Conservation (phyloP, 164 flowering plant genomes). For the grape (Vitis vinifera) region ASM3070453v1 NC_081817.1:17268001-17268500, state of each 20-base stretch:
- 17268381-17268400: conserved; percentile 21
- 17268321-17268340: conserved; percentile 39
- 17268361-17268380: conserved; percentile 22
- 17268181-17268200: conserved; percentile 48
- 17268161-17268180: conserved; percentile 13
- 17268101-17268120: not conserved
- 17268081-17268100: not conserved
- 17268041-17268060: too few relatives aligned
- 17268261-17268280: not conserved
- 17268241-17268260: not conserved
- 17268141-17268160: too few relatives aligned
- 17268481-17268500: too few relatives aligned
- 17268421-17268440: too few relatives aligned
- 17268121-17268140: too few relatives aligned
- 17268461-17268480: too few relatives aligned
- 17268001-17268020: too few relatives aligned
- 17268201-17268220: conserved; percentile 35
- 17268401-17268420: too few relatives aligned
- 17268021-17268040: too few relatives aligned
- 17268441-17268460: too few relatives aligned
- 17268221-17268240: not conserved
- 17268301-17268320: conserved; percentile 23
- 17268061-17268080: too few relatives aligned
- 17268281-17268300: not conserved
- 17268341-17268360: conserved; percentile 30